These are phyloP conservation scores for Hypocreales sp. DNA, from an alignment of 2,329 filamentous ascomycete species.

Conservation along the genomic window DNA sequence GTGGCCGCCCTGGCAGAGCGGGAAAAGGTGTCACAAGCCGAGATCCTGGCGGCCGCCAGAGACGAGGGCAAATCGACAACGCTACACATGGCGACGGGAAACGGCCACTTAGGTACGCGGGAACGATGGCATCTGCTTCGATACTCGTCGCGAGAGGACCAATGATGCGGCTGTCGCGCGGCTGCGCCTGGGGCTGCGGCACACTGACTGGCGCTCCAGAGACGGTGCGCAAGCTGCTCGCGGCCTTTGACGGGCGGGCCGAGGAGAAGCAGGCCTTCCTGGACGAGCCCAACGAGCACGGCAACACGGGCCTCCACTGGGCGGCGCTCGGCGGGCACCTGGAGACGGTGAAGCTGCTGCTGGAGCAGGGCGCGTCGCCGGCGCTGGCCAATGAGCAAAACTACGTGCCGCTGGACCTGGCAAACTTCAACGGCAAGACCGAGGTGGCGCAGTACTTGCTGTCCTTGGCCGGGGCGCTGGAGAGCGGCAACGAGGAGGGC, in stretches of 20 bases:
- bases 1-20: slow-evolving; percentile 46
- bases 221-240: slow-evolving; percentile 26
- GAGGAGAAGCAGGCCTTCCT: slow-evolving; percentile 36
- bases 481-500: slow-evolving; percentile 28
- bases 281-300: slow-evolving; percentile 59
- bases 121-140: no score
- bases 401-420: slow-evolving; percentile 63
- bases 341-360: slow-evolving; percentile 59
- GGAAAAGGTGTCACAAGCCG: slow-evolving; percentile 41
- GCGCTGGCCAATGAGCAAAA: slow-evolving; percentile 69
- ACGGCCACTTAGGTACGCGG: slow-evolving; percentile 66
- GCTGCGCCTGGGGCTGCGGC: background rate
- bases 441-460: slow-evolving; percentile 48
- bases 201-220: slow-evolving; percentile 14
- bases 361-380: slow-evolving; percentile 63
- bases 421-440: slow-evolving; percentile 52
- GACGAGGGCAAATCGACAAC: slow-evolving; percentile 68
- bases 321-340: slow-evolving; percentile 82
- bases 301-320: slow-evolving; percentile 91
- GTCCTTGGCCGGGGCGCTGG: slow-evolving; percentile 28
- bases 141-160: no score
- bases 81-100: slow-evolving; percentile 85
- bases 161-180: background rate
- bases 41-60: slow-evolving; percentile 53
- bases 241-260: slow-evolving; percentile 23